Conservation (phyloP, 2,329 filamentous ascomycete genomes). For the Trichoderma asperellum region DNA sequence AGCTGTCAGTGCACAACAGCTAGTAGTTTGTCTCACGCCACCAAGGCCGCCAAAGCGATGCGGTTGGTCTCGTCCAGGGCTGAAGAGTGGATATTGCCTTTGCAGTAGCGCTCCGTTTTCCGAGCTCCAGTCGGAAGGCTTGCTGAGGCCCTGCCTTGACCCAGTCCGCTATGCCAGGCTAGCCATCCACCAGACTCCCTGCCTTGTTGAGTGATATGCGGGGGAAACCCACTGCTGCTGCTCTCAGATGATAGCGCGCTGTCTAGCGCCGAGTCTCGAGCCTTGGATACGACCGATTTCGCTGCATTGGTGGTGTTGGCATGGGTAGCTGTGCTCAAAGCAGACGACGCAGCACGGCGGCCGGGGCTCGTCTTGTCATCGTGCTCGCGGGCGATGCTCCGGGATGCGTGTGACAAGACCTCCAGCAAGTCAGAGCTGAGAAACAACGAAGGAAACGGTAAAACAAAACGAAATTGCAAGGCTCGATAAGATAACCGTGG, state of each 20-base stretch:
- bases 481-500: conserved; percentile 7
- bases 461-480: conserved; percentile 18
- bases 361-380: neutral
- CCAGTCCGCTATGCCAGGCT: neutral
- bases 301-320: neutral
- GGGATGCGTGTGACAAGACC: neutral
- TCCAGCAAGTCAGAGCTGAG: neutral
- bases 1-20: conserved; percentile 28
- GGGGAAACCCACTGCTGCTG: conserved; percentile 9
- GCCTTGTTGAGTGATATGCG: conserved; percentile 15
- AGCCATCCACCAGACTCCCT: neutral
- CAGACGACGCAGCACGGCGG: neutral
- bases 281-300: neutral
- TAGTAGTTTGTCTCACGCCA: conserved; percentile 28
- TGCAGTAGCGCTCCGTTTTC: conserved; percentile 15
- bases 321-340: neutral
- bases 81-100: conserved; percentile 21
- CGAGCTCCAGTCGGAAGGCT: conserved; percentile 21
- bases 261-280: conserved; percentile 18
- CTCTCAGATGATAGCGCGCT: neutral
- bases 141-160: conserved; percentile 5
- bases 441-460: neutral
- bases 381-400: neutral
- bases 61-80: conserved; percentile 24
- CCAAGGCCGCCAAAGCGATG: conserved; percentile 4